Base-by-base conservation (phyloP, 164 flowering plant species). In the Dillenia turbinata region DNA sequence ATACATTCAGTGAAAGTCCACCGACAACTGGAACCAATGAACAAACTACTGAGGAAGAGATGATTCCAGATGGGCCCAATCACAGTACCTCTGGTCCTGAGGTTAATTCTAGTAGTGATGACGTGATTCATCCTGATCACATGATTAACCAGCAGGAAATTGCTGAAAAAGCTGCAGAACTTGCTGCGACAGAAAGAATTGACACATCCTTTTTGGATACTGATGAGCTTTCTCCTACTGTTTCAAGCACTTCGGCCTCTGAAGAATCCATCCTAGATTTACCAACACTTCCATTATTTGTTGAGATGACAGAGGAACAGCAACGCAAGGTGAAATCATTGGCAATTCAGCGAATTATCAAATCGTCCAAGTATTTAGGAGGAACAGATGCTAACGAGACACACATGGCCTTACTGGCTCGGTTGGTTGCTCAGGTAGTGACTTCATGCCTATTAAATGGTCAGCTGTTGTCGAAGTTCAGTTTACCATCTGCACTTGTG, bases 341-440 rank as follows among this genome's bases (percentile, higher is more conserved):
- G 67, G 90, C 95, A 19, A 55, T 87, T 68, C 75, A 77, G 69
- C 79, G 82, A 26, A 84, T 95, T 47, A 73, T 92, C 71, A 80
- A 80, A 47, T 79, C 87, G 1, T 70, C 73, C 75, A 75, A 79
- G 63, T 59, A 76, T 46, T 59, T 75, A 9, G 59, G 60, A 22
- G 74, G 73, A 51, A 64, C 78, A 26, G 87, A 79, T 8, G 78
- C 62, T 64, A 74, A 69, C 68, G 73, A 80, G 63, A 84, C 79
- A 47, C 78, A 83, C 52, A 80, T 85, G 87, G 80, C 83, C 51
- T 73, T 95, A 71, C 80, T 92, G 70, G 90, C 96, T 68, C 90
- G 95, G 47, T 81, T 95, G 81, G 81, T 86, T 69, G 84, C 85
- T 72, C 89, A 88, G 97, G 99, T 88, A 73, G 62, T 59, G 51